Evolutionary conservation across 2,329 filamentous ascomycete species (phyloP).

Genomic region (Coniella vitis): DNA sequence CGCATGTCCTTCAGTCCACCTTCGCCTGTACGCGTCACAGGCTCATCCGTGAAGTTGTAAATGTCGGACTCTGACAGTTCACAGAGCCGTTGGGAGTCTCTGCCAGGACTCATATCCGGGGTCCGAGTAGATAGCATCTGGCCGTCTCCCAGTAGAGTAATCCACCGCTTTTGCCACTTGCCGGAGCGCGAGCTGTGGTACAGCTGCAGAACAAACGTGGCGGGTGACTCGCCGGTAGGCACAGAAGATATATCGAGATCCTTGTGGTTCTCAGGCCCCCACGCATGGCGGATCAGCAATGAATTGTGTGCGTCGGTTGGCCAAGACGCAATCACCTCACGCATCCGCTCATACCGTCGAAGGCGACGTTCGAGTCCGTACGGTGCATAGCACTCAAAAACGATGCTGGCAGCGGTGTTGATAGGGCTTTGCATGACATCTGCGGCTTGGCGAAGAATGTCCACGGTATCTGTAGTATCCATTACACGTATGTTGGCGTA

Average conservation of each 20-base stretch:
- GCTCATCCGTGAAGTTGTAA: constrained; percentile 58
- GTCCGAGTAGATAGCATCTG: constrained; percentile 70
- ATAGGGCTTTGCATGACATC: constrained; percentile 58
- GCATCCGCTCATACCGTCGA: constrained; percentile 77
- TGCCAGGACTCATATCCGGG: constrained; percentile 49
- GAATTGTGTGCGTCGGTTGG: constrained; percentile 72
- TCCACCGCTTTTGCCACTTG: constrained; percentile 81
- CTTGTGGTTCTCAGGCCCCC: constrained; percentile 44
- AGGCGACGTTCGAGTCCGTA: constrained; percentile 77
- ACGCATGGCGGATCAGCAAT: constrained; percentile 58
- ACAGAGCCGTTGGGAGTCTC: constrained; percentile 65
- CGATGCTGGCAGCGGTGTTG: constrained; percentile 56
- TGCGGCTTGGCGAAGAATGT: constrained; percentile 64
- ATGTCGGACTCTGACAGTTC: constrained; percentile 91
- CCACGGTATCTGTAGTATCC: constrained; percentile 64
- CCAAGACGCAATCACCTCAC: constrained; percentile 91
- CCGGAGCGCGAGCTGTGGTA: constrained; percentile 75
- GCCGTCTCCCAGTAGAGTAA: constrained; percentile 66
- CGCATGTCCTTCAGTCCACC: constrained; percentile 23
- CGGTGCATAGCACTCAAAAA: constrained; percentile 69
- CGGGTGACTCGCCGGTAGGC: constrained; percentile 50
- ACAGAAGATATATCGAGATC: constrained; percentile 62
- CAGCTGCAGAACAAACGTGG: constrained; percentile 64
- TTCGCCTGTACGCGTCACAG: background rate
- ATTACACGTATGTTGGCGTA: constrained; percentile 66